phyloP scores from a whole-genome alignment of 1,284 basidiomycete species.

The Ustilago sp. region DNA sequence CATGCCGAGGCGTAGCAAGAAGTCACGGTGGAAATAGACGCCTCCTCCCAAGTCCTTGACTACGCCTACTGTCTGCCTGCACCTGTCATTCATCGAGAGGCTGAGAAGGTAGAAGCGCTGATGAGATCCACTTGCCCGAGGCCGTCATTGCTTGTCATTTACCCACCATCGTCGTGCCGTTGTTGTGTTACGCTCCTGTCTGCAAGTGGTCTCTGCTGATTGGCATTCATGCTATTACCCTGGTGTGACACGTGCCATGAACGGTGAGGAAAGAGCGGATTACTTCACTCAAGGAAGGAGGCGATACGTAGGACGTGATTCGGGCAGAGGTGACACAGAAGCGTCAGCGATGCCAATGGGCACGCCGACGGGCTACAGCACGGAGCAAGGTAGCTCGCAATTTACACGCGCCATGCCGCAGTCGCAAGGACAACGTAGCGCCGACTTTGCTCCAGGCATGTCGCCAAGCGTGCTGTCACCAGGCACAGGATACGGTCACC shows the following conservation, averaged over 20 bases:
- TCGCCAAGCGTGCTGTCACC: constrained; percentile 16
- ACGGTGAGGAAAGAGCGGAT: constrained; percentile 20
- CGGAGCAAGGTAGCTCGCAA: constrained; percentile 4
- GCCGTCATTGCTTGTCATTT: constrained; percentile 3
- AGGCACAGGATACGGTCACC: constrained; percentile 3
- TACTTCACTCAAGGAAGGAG: constrained; percentile 27
- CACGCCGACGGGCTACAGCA: background rate
- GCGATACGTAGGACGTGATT: constrained; percentile 14
- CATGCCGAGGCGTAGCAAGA: background rate
- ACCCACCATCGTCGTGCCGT: constrained; percentile 9
- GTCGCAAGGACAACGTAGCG: constrained; percentile 4
- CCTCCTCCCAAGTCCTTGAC: background rate
- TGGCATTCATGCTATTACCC: background rate
- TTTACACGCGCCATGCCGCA: constrained; percentile 5
- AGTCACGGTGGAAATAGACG: background rate
- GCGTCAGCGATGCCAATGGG: background rate
- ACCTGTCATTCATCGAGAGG: background rate
- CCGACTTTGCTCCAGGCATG: constrained; percentile 2
- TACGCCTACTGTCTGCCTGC: background rate
- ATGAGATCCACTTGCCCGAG: background rate
- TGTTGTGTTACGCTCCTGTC: background rate
- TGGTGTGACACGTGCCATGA: constrained; percentile 12
- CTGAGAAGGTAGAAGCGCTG: background rate
- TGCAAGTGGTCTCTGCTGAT: constrained; percentile 6
- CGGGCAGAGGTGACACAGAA: constrained; percentile 14